Percentiles rank a stretch among this genome's conserved stretches.
phyloP scores from a whole-genome alignment of 768 basidiomycete species.

The Gelatoporia subvermispora region DNA sequence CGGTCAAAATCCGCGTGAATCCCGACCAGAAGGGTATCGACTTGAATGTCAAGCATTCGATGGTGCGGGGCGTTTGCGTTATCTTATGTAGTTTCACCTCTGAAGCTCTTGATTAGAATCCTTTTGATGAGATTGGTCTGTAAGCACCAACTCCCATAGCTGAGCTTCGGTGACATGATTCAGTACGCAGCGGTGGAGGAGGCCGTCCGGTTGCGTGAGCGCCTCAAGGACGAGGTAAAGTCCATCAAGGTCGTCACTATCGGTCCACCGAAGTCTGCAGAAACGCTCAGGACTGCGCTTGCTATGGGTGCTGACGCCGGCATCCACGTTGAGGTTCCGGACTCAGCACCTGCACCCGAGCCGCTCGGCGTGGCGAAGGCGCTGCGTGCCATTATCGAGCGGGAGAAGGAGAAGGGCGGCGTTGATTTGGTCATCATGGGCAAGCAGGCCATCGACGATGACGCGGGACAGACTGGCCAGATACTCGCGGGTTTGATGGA shows the following conservation, averaged over 20 bases:
- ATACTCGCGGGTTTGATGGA: constrained; percentile 92
- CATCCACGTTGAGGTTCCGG: constrained; percentile 85
- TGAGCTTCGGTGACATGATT: background rate
- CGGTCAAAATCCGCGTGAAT: constrained; percentile 97
- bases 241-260: constrained; percentile 93
- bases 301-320: constrained; percentile 97
- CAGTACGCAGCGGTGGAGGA: constrained; percentile 81
- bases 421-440: constrained; percentile 92
- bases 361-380: constrained; percentile 90
- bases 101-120: constrained; percentile 56
- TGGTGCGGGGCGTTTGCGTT: constrained; percentile 53
- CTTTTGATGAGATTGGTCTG: constrained; percentile 96
- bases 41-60: constrained; percentile 96
- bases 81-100: background rate
- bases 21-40: constrained; percentile 93
- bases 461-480: constrained; percentile 92
- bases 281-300: constrained; percentile 91
- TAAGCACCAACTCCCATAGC: background rate
- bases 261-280: constrained; percentile 83
- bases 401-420: constrained; percentile 48
- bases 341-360: constrained; percentile 70
- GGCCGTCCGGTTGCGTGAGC: constrained; percentile 90
- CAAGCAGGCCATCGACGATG: constrained; percentile 98
- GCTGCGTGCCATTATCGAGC: constrained; percentile 69
- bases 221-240: constrained; percentile 68